Base-by-base conservation (phyloP, 306 rosid species). In the Pueraria montana region DNA sequence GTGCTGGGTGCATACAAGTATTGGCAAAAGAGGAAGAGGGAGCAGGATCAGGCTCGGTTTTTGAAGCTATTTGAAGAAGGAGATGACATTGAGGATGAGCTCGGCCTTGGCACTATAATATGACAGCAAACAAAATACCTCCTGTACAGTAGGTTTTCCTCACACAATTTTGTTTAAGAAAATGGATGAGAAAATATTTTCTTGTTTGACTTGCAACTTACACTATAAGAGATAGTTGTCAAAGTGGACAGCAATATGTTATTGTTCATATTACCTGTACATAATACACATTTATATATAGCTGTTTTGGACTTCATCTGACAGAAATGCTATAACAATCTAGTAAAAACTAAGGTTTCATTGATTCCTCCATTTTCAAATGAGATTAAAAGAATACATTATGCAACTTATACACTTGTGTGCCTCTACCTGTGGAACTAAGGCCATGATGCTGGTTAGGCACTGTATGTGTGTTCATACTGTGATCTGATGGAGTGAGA, bases 11-110 rank as follows among this genome's bases (percentile, higher is more conserved):
- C 77, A 38, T 91, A 81, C 72, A 96, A 92, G 76, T 90, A 77
- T 86, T 91, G 99, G 98, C 99, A 92, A 79, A 94, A 94, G 91
- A 92, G 68, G 90, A 91, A 84, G 84, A 92, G 99, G 66, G 67
- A 89, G 79, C 92, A 91, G 48, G 99, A 96, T 80, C 99, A 96
- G 79, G 96, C 97, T 85, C 89, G 98, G 84, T 96, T 96, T 82
- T 42, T 94, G 63, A 94, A 94, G 89, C 87, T 96, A 62, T 96
- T 96, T 87, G 97, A 96, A 81, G 99, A 94, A 4, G 40, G 8
- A 0, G 98, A 96, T 73, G 98, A 94, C 75, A 82, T 94, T 27
- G 99, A 96, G 58, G 98, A 96, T 82, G 99, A 92, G 86, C 87
- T 96, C 48, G 94, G 89, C 70, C 92, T 96, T 58, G 94, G 85